Percentiles rank a stretch among this genome's conserved stretches.
These are phyloP conservation scores for Euclidium syriacum DNA, from an alignment of 345 rosid genomes.

Conservation along the genomic window DNA sequence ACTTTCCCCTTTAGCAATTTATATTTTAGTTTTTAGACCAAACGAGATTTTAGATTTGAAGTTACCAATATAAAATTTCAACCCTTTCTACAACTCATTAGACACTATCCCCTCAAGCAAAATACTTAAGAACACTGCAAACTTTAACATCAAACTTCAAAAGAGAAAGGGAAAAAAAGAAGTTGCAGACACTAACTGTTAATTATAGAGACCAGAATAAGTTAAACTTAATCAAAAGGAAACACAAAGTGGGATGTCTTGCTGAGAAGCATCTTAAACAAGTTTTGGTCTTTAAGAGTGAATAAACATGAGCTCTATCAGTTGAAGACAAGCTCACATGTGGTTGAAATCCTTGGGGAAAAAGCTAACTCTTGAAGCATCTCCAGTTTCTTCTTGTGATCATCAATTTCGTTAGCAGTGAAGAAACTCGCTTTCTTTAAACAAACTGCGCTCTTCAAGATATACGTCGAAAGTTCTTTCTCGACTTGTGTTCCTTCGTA, in stretches of 20 bases:
- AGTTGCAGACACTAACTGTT: background rate
- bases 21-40: too few species aligned
- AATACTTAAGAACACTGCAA: background rate
- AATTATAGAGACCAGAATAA: background rate
- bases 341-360: slow-evolving; percentile 11
- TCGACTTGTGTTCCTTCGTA: slow-evolving; percentile 12
- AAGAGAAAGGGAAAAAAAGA: background rate
- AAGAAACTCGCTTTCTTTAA: slow-evolving; percentile 9
- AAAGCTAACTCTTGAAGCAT: slow-evolving; percentile 10
- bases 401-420: background rate
- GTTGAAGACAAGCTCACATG: slow-evolving; percentile 14
- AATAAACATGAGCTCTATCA: background rate
- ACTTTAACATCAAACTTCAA: background rate
- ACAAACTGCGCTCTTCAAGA: slow-evolving; percentile 11
- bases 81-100: background rate
- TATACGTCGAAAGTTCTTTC: slow-evolving; percentile 11
- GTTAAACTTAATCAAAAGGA: background rate
- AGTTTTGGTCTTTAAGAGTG: background rate
- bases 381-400: background rate
- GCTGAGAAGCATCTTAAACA: background rate
- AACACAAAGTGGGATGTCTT: background rate
- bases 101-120: background rate
- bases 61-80: background rate
- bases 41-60: too few species aligned
- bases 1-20: too few species aligned